Evolutionary conservation across 2,329 filamentous ascomycete genomes (phyloP), one percentile per base, ranked within the genome.

Genomic region (Nannizzia gypsea): DNA sequence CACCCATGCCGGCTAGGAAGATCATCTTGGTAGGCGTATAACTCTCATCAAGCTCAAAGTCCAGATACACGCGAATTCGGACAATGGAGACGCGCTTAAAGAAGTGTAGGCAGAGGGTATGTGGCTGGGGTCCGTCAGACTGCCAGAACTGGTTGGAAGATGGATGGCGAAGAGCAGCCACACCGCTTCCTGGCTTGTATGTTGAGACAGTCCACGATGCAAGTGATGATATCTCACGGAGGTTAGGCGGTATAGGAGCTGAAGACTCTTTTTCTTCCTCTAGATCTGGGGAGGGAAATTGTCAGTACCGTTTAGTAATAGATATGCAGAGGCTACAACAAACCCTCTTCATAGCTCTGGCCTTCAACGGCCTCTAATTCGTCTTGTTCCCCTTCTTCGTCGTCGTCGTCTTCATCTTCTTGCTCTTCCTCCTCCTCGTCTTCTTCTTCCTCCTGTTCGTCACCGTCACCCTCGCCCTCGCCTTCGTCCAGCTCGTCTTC

Each of bases 11-110:
- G 0, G 91, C 92, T 40, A 87, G 83, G 70, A 97, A 90, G 54
- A 88, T 78, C 68, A 99, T 95, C 67, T 90, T 89, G 0, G 91
- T 97, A 0, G 93, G 93, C 2, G 93, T 99, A 72, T 99, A 99
- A 48, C 88, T 93, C 74, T 99, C 93, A 73, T 99, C 93, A 59
- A 89, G 83, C 63, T 87, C 85, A 72, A 95, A 96, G 75, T 99
- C 91, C 50, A 99, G 85, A 66, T 87, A 74, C 56, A 81, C 64
- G 66, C 79, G 62, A 71, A 82, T 67, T 65, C 79, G 69, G 64
- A 81, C 65, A 70, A 84, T 64, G 60, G 78, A 66, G 65, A 80
- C 68, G 63, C 81, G 65, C 73, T 83, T 75, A 69, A 82, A 68
- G 80, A 88, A 77, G 77, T 86, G 83, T 2, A 85, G 77, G 60